These are phyloP conservation scores for Penicillium alfredii DNA, from an alignment of 495 filamentous ascomycete species.

Conservation along the genomic window DNA sequence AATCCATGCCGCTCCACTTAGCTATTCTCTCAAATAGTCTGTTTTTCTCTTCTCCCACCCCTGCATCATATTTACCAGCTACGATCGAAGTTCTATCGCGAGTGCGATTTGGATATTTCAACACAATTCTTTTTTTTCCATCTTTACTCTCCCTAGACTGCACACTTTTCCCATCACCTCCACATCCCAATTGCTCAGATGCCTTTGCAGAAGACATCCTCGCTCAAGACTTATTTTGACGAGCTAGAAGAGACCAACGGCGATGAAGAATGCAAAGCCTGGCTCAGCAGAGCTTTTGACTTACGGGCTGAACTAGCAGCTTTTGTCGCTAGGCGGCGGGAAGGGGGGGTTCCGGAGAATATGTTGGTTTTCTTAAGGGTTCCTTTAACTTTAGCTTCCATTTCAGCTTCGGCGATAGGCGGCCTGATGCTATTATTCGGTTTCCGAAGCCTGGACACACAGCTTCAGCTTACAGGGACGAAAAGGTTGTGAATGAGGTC, in stretches of 20 bases:
- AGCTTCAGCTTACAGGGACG: conserved; percentile 21
- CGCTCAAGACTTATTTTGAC: conserved; percentile 16
- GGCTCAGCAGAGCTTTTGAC: conserved; percentile 14
- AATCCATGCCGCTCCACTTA: no score
- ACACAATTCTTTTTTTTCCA: no score
- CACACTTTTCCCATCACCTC: no score
- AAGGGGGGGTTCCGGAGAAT: conserved; percentile 21
- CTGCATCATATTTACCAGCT: background rate
- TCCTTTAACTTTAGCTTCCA: conserved; percentile 31
- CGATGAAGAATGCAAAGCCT: conserved; percentile 14
- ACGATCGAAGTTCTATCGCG: background rate
- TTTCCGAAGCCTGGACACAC: conserved; percentile 30
- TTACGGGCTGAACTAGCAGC: conserved; percentile 9
- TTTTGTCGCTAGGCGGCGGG: conserved; percentile 25
- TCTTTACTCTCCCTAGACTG: no score
- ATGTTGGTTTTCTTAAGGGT: conserved; percentile 25
- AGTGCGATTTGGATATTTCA: background rate
- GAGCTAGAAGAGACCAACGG: conserved; percentile 18
- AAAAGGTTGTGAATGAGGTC: conserved; percentile 38
- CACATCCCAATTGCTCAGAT: conserved; percentile 12
- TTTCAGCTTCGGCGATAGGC: conserved; percentile 26
- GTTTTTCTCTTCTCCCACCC: background rate
- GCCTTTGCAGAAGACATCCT: conserved; percentile 13
- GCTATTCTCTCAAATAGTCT: background rate
- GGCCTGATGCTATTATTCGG: conserved; percentile 27